Conservation (phyloP, 208 protist genomes). For the Acanthamoeba healyi region DNA sequence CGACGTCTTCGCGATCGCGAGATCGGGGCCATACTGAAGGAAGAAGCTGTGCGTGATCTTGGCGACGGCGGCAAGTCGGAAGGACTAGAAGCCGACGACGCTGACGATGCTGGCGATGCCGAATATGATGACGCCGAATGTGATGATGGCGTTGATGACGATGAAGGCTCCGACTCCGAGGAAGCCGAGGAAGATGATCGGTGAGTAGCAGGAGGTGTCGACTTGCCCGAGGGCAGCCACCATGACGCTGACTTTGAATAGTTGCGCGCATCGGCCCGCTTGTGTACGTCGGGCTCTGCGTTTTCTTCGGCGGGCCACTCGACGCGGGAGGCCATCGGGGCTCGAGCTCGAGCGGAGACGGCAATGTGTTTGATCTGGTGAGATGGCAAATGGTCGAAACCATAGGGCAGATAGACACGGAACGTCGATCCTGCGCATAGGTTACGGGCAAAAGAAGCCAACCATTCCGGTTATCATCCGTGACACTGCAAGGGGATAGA, state of each 20-base stretch:
- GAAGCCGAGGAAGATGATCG: no score
- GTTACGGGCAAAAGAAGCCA: no score
- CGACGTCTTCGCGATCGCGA: neutral
- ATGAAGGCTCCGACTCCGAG: no score
- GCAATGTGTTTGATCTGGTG: slow-evolving; percentile 33
- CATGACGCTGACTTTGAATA: slow-evolving; percentile 52
- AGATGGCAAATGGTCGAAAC: slow-evolving; percentile 6
- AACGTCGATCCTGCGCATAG: slow-evolving; percentile 41
- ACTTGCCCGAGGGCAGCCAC: slow-evolving; percentile 24
- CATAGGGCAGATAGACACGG: slow-evolving; percentile 12
- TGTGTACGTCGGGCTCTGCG: neutral
- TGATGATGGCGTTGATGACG: neutral
- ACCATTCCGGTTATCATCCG: no score
- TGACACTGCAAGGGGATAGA: neutral
- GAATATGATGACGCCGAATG: neutral
- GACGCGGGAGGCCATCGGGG: no score
- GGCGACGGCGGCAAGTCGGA: neutral
- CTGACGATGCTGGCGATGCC: neutral
- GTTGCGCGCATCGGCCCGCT: neutral
- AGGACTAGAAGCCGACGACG: neutral
- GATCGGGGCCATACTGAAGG: neutral
- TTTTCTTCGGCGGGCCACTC: neutral
- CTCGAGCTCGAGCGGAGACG: neutral
- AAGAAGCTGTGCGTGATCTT: neutral
- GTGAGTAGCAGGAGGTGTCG: no score